Conservation (phyloP, 1,284 basidiomycete genomes). For the Trichosporon sp. region DNA sequence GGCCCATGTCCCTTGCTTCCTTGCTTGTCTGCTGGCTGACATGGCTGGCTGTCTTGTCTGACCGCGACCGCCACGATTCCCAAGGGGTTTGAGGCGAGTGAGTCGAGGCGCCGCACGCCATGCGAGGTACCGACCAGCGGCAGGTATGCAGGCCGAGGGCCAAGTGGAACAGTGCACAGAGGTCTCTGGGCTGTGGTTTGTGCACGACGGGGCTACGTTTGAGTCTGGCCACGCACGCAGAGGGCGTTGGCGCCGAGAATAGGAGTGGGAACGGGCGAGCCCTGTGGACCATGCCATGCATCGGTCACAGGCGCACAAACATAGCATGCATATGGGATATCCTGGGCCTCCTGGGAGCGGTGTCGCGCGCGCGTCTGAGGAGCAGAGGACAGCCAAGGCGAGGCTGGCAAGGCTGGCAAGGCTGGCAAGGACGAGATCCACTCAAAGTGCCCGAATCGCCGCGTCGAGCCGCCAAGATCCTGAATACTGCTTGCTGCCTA, state of each 20-base stretch:
- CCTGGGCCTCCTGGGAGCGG: not conserved
- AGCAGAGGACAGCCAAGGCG: not conserved
- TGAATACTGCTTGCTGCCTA: not conserved
- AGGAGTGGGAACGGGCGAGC: not conserved
- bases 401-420: not conserved
- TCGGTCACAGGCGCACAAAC: not conserved
- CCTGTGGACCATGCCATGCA: too few species aligned
- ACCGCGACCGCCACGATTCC: not conserved
- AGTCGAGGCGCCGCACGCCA: not conserved
- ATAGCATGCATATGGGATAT: not conserved
- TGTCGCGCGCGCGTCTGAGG: not conserved
- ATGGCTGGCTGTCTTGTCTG: too few species aligned
- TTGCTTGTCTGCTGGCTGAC: too few species aligned
- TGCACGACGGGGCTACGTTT: too few species aligned
- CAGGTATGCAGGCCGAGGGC: not conserved
- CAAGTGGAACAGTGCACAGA: not conserved
- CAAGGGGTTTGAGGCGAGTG: not conserved
- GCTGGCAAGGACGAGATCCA: too few species aligned
- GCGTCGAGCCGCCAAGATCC: not conserved
- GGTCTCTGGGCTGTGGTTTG: not conserved
- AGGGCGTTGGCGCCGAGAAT: not conserved
- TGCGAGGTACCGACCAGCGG: not conserved
- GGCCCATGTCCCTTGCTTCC: too few species aligned
- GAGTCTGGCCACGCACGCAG: too few species aligned
- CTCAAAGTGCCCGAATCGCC: not conserved